Evolutionary conservation across 2,329 filamentous ascomycete genomes (phyloP).

Genomic region (Diplodia seriata): DNA sequence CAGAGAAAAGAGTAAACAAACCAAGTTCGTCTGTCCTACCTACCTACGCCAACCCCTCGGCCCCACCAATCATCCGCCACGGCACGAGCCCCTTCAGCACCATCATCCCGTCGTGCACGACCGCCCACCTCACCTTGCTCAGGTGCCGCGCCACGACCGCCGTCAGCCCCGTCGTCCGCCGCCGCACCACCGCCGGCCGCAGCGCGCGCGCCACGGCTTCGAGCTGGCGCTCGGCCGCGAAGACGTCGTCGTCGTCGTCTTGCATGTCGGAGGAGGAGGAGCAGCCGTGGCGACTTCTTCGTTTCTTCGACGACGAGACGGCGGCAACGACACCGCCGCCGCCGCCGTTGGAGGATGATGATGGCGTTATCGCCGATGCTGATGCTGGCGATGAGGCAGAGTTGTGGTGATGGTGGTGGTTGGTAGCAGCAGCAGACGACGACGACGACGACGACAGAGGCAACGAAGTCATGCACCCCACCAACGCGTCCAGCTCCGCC

Average conservation of each 20-base stretch:
- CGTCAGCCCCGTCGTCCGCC: slow-evolving; percentile 60
- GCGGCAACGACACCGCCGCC: too few relatives aligned
- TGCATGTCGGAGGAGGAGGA: too few relatives aligned
- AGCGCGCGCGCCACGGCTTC: not conserved
- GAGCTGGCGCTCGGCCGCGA: not conserved
- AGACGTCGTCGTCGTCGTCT: not conserved
- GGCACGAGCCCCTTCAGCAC: slow-evolving; percentile 56
- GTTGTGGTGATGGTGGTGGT: too few relatives aligned
- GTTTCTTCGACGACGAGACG: not conserved
- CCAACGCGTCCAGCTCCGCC: slow-evolving; percentile 57
- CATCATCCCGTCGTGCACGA: slow-evolving; percentile 67
- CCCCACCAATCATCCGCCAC: slow-evolving; percentile 44
- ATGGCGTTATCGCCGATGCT: too few relatives aligned
- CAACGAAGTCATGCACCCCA: slow-evolving; percentile 51
- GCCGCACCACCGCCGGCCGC: slow-evolving; percentile 41
- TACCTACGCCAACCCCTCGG: not conserved
- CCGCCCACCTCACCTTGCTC: slow-evolving; percentile 66
- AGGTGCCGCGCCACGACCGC: slow-evolving; percentile 63
- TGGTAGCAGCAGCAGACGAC: slow-evolving; percentile 17
- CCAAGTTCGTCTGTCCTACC: too few relatives aligned
- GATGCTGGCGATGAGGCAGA: not conserved
- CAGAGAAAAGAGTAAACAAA: too few relatives aligned
- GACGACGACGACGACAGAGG: slow-evolving; percentile 34
- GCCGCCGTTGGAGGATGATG: too few relatives aligned
- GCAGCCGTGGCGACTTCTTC: not conserved